Percentiles rank a stretch among this genome's conserved stretches.
Conservation (phyloP, 495 filamentous ascomycete genomes). For the Aspergillus homomorphus region DNA sequence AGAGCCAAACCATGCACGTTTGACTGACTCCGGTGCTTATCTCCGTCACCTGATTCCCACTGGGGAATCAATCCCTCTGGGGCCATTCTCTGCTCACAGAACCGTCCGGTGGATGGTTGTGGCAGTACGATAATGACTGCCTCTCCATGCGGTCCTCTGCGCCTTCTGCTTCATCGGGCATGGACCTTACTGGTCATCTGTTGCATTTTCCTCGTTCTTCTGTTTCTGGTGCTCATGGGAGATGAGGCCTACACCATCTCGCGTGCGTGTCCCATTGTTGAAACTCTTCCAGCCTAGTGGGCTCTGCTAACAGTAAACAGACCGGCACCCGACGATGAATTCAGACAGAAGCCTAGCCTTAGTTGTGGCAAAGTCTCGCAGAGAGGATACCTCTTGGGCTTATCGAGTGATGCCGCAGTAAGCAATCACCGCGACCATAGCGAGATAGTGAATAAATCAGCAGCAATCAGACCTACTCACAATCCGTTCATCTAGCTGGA, state of each 20-base stretch:
- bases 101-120: neutral
- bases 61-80: neutral
- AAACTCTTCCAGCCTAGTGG: neutral
- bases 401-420: constrained; percentile 4
- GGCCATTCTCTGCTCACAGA: no score
- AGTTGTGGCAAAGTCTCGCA: constrained; percentile 11
- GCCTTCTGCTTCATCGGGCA: neutral
- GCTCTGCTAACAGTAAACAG: neutral
- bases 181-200: neutral
- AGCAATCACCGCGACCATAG: neutral
- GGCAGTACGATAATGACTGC: neutral
- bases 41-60: neutral
- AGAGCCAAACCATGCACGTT: neutral
- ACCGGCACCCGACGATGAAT: neutral
- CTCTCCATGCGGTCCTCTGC: neutral
- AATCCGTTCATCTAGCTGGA: neutral
- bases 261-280: neutral
- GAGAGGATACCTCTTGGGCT: constrained; percentile 15
- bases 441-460: neutral
- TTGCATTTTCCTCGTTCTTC: neutral
- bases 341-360: neutral
- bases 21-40: neutral
- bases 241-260: neutral
- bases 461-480: neutral
- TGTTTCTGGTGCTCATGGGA: neutral